Percentiles rank a stretch among this genome's conserved stretches.
phyloP scores from a whole-genome alignment of 2,329 filamentous ascomycete genomes.

The Talaromyces sp. region DNA sequence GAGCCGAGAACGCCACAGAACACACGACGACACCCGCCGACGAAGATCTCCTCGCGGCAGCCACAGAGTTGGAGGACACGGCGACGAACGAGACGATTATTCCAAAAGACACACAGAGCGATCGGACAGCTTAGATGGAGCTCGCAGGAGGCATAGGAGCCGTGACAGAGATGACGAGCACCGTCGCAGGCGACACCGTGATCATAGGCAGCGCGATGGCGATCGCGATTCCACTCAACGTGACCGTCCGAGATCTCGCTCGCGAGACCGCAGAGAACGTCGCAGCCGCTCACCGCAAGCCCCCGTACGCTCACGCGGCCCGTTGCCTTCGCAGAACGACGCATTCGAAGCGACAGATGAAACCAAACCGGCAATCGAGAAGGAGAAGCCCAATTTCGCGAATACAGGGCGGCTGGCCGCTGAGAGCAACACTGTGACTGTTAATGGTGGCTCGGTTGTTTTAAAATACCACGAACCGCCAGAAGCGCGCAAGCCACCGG shows the following conservation, averaged over 20 bases:
- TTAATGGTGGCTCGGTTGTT: slow-evolving; percentile 58
- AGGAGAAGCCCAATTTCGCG: slow-evolving; percentile 83
- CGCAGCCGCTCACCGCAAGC: slow-evolving; percentile 21
- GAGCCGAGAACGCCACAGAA: slow-evolving; percentile 12
- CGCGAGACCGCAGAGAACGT: slow-evolving; percentile 13
- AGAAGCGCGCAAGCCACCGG: slow-evolving; percentile 81
- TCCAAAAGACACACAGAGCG: slow-evolving; percentile 20
- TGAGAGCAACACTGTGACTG: slow-evolving; percentile 73
- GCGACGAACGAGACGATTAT: slow-evolving; percentile 16
- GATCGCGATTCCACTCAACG: not conserved
- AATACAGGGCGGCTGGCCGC: slow-evolving; percentile 77
- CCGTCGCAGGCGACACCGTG: slow-evolving; percentile 7
- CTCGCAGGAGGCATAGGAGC: slow-evolving; percentile 20
- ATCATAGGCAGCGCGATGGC: not conserved
- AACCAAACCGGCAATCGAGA: slow-evolving; percentile 25
- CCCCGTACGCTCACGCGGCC: slow-evolving; percentile 29
- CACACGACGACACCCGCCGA: slow-evolving; percentile 1
- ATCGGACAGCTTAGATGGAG: slow-evolving; percentile 19
- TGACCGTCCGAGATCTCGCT: slow-evolving; percentile 12
- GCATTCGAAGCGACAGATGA: slow-evolving; percentile 35
- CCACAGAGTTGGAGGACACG: slow-evolving; percentile 16
- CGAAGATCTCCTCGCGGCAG: slow-evolving; percentile 13
- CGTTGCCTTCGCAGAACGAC: slow-evolving; percentile 42
- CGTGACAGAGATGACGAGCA: slow-evolving; percentile 4
- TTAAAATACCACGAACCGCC: slow-evolving; percentile 95